Evolutionary conservation across 345 rosid species (phyloP).

Genomic region (Eucalyptus decipiens): DNA sequence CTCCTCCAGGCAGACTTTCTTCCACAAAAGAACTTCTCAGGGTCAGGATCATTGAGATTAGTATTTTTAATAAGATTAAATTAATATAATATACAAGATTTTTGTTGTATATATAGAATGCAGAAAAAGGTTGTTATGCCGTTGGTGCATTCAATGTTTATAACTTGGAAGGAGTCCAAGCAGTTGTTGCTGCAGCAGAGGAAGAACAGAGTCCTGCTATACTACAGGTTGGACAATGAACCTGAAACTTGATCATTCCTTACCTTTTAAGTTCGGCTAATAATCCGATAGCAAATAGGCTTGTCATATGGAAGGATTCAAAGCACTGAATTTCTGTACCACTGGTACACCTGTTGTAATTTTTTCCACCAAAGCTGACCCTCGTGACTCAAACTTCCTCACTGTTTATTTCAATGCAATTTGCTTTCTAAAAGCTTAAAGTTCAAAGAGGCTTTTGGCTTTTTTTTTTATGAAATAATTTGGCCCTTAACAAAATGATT

Average conservation of each 20-base stretch:
- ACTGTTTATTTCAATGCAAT: neutral
- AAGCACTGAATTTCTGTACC: neutral
- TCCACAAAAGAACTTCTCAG: conserved; percentile 65
- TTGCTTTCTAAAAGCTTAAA: neutral
- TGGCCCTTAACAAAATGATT: neutral
- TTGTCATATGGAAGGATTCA: neutral
- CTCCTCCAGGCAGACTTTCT: conserved; percentile 41
- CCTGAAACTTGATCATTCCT: neutral
- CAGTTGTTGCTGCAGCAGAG: conserved; percentile 97
- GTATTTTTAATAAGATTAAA: neutral
- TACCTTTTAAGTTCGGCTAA: neutral
- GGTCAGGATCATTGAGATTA: conserved; percentile 21
- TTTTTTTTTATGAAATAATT: neutral
- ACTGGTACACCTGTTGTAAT: neutral
- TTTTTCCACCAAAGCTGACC: neutral
- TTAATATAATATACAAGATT: neutral
- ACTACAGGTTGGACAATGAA: conserved; percentile 49
- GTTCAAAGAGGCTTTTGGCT: neutral
- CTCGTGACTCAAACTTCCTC: neutral
- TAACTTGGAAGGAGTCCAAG: conserved; percentile 89
- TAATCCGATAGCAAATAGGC: neutral
- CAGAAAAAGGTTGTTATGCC: conserved; percentile 85
- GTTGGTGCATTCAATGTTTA: conserved; percentile 97
- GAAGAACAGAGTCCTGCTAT: conserved; percentile 92
- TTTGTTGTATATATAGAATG: conserved; percentile 30